Base-by-base conservation (phyloP, 768 basidiomycete species). In the Coprinopsis cinerea region DNA sequence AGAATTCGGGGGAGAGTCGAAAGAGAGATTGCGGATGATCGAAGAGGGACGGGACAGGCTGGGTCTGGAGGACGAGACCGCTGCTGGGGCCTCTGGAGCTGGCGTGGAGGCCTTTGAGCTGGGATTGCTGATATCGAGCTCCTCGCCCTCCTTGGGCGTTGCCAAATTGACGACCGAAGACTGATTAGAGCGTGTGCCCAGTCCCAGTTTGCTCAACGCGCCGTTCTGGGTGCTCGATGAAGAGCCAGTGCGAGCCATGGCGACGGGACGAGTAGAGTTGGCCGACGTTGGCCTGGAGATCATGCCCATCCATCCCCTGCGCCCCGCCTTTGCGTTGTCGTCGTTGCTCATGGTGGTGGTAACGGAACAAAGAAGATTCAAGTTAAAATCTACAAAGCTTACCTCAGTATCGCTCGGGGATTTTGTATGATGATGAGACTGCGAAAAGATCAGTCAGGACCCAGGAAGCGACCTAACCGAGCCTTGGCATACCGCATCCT, bases 231-330 rank as follows among this genome's bases (percentile, higher is more conserved):
- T 48, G 37, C 51, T 54, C 24, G 59, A 58, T 20, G 60, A 46
- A 9, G 41, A 63, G 60, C 15, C 57, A 50, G 40, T 62, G 66
- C 32, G 39, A 35, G 17, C 40, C 6, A 27, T 25, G 28, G 30
- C 35, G 15, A 10, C 36, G n/a, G 15, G 14, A 28, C 49, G 24
- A 24, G 17, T 37, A n/a, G 42, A 25, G 55, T 63, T 66, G 36
- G 63, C 59, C 6, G 69, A 34, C 9, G 11, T 43, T 18, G 22
- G 64, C 34, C 68, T 56, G 13, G 71, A 62, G 17, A 69, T 63
- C 54, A 68, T 69, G 22, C 67, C 53, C 35, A 66, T 57, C 71
- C 73, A 74, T 41, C 58, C 59, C 44, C 57, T 57, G 39, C 69
- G 65, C 55, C 58, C 65, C 52, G 67, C 65, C 30, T 58, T 47